Base-by-base conservation (phyloP, 2,329 filamentous ascomycete species). In the Talaromyces albobiverticillius region DNA sequence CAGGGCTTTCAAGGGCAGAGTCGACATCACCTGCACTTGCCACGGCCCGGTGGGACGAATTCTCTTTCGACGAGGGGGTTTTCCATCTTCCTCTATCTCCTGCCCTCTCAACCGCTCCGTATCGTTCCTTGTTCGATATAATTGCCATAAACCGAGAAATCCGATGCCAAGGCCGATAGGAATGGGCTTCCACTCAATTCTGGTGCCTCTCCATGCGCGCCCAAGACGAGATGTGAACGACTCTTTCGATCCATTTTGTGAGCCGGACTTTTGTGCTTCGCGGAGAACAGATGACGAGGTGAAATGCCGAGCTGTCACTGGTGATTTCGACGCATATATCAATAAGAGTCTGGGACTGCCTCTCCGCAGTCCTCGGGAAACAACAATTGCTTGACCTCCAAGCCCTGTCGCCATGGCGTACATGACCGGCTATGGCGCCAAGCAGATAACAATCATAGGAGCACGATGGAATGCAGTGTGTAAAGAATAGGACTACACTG, bases 21-120 rank as follows among this genome's bases (percentile, higher is more conserved):
- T 95, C 7, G 90, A 95, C 88, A 96, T 95, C 69, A 96, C 83
- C 68, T 92, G 89, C 49, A 96, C 89, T 67, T 93, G 89, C 89
- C 92, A 96, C 70, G 92, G 90, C 23, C 92, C 92, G 54, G 89
- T 89, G 2, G 89, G 90, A 34, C 88, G 82, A 64, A 95, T 84
- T 56, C 85, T 81, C 46, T 82, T 76, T 58, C 84, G 76, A 58
- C 76, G 79, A 32, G 79, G 80, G 41, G 72, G 71, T 20, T 64
- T 65, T 23, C 65, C 66, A 55, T 70, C 68, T 38, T 64, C 63
- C 46, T 69, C 67, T 32, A 63, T 62, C 3, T 74, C 74, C 34
- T 82, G 73, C 66, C 79, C 75, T 70, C 82, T 60, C 26, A 72
- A 64, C 23, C 68, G 76, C 34, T 75, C 69, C n/a, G 53, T 41